These are phyloP conservation scores for Ephemerocybe angulata DNA, from an alignment of 768 basidiomycete species.

Conservation along the genomic window DNA sequence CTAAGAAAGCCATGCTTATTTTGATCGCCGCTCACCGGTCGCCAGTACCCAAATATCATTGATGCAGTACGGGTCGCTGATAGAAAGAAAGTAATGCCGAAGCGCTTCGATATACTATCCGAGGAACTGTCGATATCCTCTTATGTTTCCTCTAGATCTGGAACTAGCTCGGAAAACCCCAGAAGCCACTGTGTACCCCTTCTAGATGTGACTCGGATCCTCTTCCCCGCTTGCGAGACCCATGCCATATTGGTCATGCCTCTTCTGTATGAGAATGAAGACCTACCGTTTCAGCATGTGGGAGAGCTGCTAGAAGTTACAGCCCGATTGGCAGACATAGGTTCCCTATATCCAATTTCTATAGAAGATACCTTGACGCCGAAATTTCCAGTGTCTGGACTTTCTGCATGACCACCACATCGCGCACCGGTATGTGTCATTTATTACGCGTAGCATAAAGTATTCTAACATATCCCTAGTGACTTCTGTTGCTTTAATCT, in stretches of 20 bases:
- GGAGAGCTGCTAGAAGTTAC: conserved; percentile 21
- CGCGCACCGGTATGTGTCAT: conserved; percentile 14
- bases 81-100: conserved; percentile 17
- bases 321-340: conserved; percentile 19
- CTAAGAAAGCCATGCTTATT: no score
- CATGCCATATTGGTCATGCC: conserved; percentile 21
- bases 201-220: conserved; percentile 20
- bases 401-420: conserved; percentile 20
- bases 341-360: not conserved
- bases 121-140: conserved; percentile 13
- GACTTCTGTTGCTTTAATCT: conserved; percentile 20
- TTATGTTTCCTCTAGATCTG: conserved; percentile 12
- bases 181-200: conserved; percentile 22
- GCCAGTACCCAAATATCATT: not conserved
- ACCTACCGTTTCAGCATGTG: conserved; percentile 17
- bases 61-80: conserved; percentile 20
- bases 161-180: conserved; percentile 13
- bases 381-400: conserved; percentile 14
- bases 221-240: conserved; percentile 13
- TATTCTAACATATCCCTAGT: conserved; percentile 7
- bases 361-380: not conserved
- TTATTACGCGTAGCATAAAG: not conserved
- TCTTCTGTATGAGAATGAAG: conserved; percentile 8
- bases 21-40: no score
- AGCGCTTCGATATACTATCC: conserved; percentile 1